Percentiles rank a stretch among this genome's conserved stretches.
These are phyloP conservation scores for Acacia concinna DNA, from an alignment of 331 rosid species.

Conservation along the genomic window DNA sequence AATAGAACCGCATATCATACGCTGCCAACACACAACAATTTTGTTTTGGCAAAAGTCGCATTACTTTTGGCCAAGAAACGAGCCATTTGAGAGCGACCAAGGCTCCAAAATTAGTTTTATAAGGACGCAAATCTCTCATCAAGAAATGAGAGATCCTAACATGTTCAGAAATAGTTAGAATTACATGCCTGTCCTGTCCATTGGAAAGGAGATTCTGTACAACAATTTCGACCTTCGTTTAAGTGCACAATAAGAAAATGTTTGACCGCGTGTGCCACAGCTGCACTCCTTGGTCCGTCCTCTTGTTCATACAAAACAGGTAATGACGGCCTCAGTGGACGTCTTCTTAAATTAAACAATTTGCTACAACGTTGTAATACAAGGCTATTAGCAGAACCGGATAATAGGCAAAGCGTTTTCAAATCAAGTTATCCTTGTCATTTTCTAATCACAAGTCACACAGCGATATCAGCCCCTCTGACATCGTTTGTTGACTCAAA, in stretches of 20 bases:
- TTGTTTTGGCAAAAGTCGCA: neutral
- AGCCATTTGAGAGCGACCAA: neutral
- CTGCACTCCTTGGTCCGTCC: neutral
- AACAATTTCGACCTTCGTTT: neutral
- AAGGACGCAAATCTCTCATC: neutral
- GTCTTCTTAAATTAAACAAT: neutral
- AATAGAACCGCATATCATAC: neutral
- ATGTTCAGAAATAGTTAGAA: neutral
- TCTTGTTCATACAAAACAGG: neutral
- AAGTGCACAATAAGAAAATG: neutral
- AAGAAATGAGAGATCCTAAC: neutral
- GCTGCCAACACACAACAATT: neutral
- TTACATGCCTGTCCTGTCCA: neutral
- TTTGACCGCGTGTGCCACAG: neutral
- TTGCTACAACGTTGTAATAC: neutral
- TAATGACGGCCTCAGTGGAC: neutral
- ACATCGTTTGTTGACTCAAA: neutral
- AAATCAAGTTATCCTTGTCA: neutral
- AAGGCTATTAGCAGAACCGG: neutral
- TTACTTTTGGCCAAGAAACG: neutral
- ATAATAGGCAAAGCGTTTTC: neutral
- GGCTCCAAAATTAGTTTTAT: neutral
- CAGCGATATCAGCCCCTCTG: neutral
- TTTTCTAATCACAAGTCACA: neutral
- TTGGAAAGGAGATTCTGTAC: neutral